phyloP scores from a whole-genome alignment of 805 yeast species.

The Starmerella apicola region DNA sequence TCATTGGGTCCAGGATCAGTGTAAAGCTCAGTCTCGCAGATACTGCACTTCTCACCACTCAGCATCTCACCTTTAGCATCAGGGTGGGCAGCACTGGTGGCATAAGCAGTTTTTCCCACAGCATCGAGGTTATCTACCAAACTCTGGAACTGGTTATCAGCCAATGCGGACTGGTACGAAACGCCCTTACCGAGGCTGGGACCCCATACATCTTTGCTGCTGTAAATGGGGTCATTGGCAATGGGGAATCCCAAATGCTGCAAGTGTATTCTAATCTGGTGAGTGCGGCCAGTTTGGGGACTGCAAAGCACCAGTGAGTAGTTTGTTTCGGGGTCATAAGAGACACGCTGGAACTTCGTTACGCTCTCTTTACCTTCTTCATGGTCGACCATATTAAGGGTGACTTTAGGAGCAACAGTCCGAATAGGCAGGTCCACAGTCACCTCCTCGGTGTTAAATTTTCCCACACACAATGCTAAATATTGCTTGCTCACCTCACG shows the following conservation, averaged over 20 bases:
- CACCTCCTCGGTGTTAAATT: constrained; percentile 52
- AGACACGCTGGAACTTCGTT: constrained; percentile 54
- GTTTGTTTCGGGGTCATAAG: constrained; percentile 56
- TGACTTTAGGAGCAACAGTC: constrained; percentile 63
- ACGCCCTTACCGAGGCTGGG: constrained; percentile 50
- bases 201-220: constrained; percentile 77
- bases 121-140: constrained; percentile 45
- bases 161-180: constrained; percentile 34
- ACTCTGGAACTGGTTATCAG: too few relatives aligned
- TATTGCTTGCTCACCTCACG: constrained; percentile 70
- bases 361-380: constrained; percentile 46
- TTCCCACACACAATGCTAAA: constrained; percentile 77
- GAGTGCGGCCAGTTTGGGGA: constrained; percentile 89
- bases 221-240: constrained; percentile 82
- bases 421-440: constrained; percentile 53
- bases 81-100: constrained; percentile 45
- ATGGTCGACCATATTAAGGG: constrained; percentile 43
- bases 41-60: constrained; percentile 45
- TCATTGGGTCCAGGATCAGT: constrained; percentile 86
- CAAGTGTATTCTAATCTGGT: constrained; percentile 86
- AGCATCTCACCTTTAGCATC: constrained; percentile 51
- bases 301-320: constrained; percentile 54
- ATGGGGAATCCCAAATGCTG: constrained; percentile 85
- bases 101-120: constrained; percentile 58
- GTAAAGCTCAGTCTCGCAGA: constrained; percentile 59